Evolutionary conservation across 2,329 filamentous ascomycete genomes (phyloP).

Genomic region (Trichoderma atroviride): DNA sequence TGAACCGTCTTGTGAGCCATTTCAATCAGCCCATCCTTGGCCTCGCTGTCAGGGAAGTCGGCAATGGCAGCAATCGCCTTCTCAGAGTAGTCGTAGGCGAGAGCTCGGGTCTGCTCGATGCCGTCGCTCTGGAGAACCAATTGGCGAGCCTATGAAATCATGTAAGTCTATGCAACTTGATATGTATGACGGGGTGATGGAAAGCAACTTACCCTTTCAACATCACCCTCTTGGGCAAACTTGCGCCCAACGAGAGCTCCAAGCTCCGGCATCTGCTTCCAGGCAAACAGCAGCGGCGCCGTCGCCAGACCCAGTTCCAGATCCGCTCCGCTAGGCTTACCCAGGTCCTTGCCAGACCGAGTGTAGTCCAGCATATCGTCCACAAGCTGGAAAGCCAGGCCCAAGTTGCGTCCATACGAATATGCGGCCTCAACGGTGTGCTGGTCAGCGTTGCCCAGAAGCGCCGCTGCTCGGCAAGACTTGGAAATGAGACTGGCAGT

Average conservation of each 20-base stretch:
- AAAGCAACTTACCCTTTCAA: conserved; percentile 69
- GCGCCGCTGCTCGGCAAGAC: conserved; percentile 84
- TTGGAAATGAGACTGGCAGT: conserved; percentile 95
- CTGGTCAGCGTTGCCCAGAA: conserved; percentile 76
- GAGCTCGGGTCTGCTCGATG: conserved; percentile 84
- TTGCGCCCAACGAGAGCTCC: conserved; percentile 89
- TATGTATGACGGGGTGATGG: neutral
- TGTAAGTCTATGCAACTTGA: neutral
- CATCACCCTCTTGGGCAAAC: conserved; percentile 82
- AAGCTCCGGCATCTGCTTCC: conserved; percentile 84
- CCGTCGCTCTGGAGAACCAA: conserved; percentile 83
- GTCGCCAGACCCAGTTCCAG: conserved; percentile 91
- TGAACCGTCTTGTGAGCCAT: conserved; percentile 94
- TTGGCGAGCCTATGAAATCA: conserved; percentile 72
- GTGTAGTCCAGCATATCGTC: conserved; percentile 99
- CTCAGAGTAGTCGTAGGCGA: conserved; percentile 89
- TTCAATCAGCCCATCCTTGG: conserved; percentile 85
- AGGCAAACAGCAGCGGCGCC: conserved; percentile 91
- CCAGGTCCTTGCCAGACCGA: conserved; percentile 77
- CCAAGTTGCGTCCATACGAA: conserved; percentile 87
- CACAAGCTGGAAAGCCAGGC: conserved; percentile 93
- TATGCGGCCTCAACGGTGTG: conserved; percentile 91
- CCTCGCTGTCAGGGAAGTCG: conserved; percentile 88
- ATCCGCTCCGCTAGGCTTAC: conserved; percentile 94
- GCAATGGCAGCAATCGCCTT: conserved; percentile 84